Evolutionary conservation across 1,284 basidiomycete species (phyloP).

Genomic region (Moniliella sp.): DNA sequence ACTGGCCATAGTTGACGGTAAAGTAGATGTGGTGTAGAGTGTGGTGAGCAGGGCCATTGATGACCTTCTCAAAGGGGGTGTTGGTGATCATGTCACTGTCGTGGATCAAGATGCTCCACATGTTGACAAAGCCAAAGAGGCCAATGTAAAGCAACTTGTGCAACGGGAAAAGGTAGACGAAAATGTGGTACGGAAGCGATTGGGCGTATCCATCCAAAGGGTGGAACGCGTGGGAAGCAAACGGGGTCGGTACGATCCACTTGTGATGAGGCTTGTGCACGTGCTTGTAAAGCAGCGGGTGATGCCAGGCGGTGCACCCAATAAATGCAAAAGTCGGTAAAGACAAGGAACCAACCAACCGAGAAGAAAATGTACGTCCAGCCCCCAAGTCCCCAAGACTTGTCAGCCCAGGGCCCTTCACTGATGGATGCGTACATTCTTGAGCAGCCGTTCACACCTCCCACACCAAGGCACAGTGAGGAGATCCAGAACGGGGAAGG

Average conservation of each 20-base stretch:
- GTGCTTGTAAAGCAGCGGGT: slow-evolving; percentile 66
- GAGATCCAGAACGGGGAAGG: slow-evolving; percentile 48
- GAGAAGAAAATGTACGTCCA: slow-evolving; percentile 23
- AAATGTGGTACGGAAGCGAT: slow-evolving; percentile 81
- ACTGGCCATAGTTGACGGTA: slow-evolving; percentile 81
- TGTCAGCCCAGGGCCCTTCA: no score
- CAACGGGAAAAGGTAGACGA: slow-evolving; percentile 72
- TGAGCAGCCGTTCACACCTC: slow-evolving; percentile 67
- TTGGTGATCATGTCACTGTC: slow-evolving; percentile 98
- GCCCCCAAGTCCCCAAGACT: no score
- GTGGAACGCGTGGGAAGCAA: slow-evolving; percentile 90
- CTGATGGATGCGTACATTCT: slow-evolving; percentile 55
- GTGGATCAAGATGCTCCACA: slow-evolving; percentile 46
- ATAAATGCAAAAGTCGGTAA: slow-evolving; percentile 82
- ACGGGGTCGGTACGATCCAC: slow-evolving; percentile 93
- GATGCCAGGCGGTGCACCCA: slow-evolving; percentile 79
- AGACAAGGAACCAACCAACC: slow-evolving; percentile 48
- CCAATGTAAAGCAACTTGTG: slow-evolving; percentile 38
- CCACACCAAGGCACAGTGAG: slow-evolving; percentile 82
- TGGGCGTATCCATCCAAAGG: slow-evolving; percentile 81
- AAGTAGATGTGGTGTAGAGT: no score
- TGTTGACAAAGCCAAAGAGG: slow-evolving; percentile 31
- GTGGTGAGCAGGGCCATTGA: slow-evolving; percentile 94
- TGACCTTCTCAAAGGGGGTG: slow-evolving; percentile 65
- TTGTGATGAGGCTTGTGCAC: slow-evolving; percentile 93